Evolutionary conservation across 1,284 basidiomycete species (phyloP), one percentile per base, ranked within the genome.

Genomic region (Apiotrichum porosum): DNA sequence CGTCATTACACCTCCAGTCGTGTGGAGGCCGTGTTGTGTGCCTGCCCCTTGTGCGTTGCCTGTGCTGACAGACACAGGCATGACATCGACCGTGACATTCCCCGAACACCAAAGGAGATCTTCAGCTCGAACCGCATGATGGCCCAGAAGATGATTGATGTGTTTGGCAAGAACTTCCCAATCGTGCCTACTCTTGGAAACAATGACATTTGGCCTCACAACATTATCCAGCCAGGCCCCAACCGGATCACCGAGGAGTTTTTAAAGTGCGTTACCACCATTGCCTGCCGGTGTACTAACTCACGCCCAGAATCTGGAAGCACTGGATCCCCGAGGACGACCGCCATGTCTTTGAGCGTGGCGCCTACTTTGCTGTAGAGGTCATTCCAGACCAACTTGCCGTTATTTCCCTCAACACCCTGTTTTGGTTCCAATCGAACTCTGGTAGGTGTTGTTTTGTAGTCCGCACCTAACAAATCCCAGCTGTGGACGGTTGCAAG

Each of bases 381-480:
- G 84, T 94, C 28, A 81, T 94, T 22, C 84, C 86, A 1, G 79
- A 83, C 60, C 67, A 80, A 44, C 65, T 94, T 17, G 87, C 88
- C 9, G 88, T 86, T 37, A 83, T 95, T 66, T 86, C 84, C 57
- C 75, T 95, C 51, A 95, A 94, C 72, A 93, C 91, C 2, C 80
- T 95, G 72, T 95, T 90, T 73, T 93, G 89, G 75, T 95, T 87
- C 71, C 85, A 89, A 65, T 84, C 84, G 28, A 95, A 95, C 75
- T 88, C 89, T 75, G 86, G 87, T 83, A 61, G 65, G 75, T 56
- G 3, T 28, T 28, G 26, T 28, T n/a, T 28, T 28, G 26, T 28
- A 12, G 26, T 6, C 8, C 26, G 6, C 8, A 28, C 26, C 12
- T 28, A 12, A 12, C 26, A n/a, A n/a, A 38, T 18, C 15, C 8